Percentiles rank a stretch among this genome's conserved stretches.
phyloP scores from a whole-genome alignment of 176 grass and related monocot species.

The Lolium rigidum region DNA sequence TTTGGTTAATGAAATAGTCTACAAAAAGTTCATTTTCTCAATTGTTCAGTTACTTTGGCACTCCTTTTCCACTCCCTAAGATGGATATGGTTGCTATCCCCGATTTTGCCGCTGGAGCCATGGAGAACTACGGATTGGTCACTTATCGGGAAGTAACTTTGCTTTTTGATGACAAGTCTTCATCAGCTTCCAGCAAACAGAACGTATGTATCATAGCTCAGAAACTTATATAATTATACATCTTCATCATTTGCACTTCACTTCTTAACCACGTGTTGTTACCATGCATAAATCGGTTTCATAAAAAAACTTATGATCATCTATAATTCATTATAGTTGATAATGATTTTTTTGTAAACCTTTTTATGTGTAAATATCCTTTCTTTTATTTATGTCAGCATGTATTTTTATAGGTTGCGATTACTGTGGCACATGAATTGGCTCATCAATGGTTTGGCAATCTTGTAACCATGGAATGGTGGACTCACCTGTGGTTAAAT shows the following conservation, averaged over 20 bases:
- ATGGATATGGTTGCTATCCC: constrained; percentile 95
- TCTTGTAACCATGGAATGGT: constrained; percentile 94
- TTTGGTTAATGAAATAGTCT: constrained; percentile 19
- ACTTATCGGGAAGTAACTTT: constrained; percentile 73
- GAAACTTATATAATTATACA: constrained; percentile 18
- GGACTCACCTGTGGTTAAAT: constrained; percentile 88
- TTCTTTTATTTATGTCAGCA: constrained; percentile 31
- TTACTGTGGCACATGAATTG: constrained; percentile 82
- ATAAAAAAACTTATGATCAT: constrained; percentile 4
- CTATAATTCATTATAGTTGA: constrained; percentile 4
- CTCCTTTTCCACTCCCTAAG: constrained; percentile 88
- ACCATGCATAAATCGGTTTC: neutral
- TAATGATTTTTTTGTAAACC: constrained; percentile 17
- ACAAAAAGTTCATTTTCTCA: constrained; percentile 20
- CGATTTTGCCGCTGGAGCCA: constrained; percentile 88
- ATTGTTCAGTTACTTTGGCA: constrained; percentile 79
- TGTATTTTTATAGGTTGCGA: constrained; percentile 55
- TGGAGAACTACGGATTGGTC: constrained; percentile 96
- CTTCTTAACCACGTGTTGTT: constrained; percentile 4
- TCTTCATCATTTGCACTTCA: constrained; percentile 22
- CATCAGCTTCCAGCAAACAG: constrained; percentile 66
- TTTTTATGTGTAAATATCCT: constrained; percentile 9
- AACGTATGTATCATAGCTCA: constrained; percentile 35
- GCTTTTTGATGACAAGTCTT: constrained; percentile 77
- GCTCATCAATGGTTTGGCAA: constrained; percentile 93